These are phyloP conservation scores for Venturia asperata DNA, from an alignment of 2,329 filamentous ascomycete genomes.

Conservation along the genomic window DNA sequence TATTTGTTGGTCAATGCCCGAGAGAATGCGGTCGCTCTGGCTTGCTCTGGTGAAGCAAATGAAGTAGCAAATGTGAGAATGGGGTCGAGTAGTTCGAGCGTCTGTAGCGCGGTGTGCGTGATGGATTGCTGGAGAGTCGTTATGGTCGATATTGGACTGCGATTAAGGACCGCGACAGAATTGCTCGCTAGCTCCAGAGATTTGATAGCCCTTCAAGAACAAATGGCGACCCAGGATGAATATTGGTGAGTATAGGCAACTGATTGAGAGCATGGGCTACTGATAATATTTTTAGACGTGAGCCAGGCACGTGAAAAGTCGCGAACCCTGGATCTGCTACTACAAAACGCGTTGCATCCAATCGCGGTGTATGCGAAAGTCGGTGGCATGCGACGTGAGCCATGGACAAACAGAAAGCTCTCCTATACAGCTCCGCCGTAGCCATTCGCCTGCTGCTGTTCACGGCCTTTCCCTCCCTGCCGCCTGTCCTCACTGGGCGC, in stretches of 20 bases:
- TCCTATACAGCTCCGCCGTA: conserved; percentile 69
- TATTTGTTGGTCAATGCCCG: not conserved
- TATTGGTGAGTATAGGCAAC: no score
- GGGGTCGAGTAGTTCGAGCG: not conserved
- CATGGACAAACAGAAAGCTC: conserved; percentile 52
- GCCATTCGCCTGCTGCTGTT: conserved; percentile 74
- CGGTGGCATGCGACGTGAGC: not conserved
- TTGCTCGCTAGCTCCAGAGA: no score
- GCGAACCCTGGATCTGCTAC: not conserved
- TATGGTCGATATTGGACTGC: no score
- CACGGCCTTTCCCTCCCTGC: conserved; percentile 71
- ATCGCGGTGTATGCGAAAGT: not conserved
- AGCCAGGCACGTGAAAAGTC: not conserved
- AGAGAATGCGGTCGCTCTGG: not conserved
- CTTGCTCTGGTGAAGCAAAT: not conserved
- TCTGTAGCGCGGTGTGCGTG: not conserved
- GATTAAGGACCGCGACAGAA: no score
- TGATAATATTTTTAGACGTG: no score
- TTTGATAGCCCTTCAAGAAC: no score
- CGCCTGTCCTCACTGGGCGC: conserved; percentile 77
- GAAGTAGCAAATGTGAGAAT: not conserved
- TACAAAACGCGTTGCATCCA: not conserved
- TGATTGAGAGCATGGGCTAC: no score
- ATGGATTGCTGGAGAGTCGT: not conserved
- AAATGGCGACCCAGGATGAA: no score